Percentiles rank a stretch among this genome's conserved stretches.
Conservation (phyloP, 305 asterid genomes). For the Stenogyne calaminthoides region DNA sequence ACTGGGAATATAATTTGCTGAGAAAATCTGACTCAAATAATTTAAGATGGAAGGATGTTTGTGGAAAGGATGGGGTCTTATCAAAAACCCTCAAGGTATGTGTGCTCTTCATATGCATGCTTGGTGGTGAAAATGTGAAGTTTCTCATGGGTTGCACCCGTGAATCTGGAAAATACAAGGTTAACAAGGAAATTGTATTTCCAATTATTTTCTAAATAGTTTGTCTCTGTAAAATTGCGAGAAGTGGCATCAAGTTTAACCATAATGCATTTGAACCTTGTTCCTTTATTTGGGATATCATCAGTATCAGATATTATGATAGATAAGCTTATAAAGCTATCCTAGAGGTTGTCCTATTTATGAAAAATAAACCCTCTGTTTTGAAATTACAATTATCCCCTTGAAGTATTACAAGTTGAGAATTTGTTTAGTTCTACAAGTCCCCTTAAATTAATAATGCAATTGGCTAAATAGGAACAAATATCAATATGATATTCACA, state of each 20-base stretch:
- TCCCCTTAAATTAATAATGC: neutral
- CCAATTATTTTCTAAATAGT: slow-evolving; percentile 1
- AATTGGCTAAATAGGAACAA: neutral
- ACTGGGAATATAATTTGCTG: slow-evolving; percentile 78
- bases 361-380: neutral
- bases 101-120: slow-evolving; percentile 14
- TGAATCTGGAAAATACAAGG: slow-evolving; percentile 4
- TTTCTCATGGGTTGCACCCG: neutral
- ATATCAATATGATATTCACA: neutral
- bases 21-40: slow-evolving; percentile 57
- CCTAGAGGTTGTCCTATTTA: neutral
- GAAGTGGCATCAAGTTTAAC: neutral
- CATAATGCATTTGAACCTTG: neutral
- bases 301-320: neutral
- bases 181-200: neutral
- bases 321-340: neutral
- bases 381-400: neutral
- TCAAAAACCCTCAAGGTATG: slow-evolving; percentile 74
- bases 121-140: slow-evolving; percentile 8
- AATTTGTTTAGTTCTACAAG: neutral
- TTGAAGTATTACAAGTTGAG: neutral
- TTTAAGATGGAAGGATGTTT: slow-evolving; percentile 77
- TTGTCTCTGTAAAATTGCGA: neutral
- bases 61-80: slow-evolving; percentile 83
- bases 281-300: neutral